Evolutionary conservation across 1,139 yeast genomes (phyloP).

Genomic region (Nakaseomyces kungkrabaensis): DNA sequence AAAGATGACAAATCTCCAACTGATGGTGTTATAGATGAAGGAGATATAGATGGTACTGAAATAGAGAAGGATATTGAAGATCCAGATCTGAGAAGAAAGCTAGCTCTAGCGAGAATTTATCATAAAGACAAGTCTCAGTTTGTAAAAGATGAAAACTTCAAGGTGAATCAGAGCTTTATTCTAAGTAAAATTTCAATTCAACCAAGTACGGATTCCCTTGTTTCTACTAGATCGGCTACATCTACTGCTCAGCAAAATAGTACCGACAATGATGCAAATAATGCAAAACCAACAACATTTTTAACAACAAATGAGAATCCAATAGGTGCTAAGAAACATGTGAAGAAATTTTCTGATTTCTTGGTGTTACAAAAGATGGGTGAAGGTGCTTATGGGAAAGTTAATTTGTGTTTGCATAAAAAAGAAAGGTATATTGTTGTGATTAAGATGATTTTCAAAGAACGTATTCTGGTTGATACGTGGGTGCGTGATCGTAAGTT

Average conservation of each 20-base stretch:
- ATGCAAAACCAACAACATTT: slow-evolving; percentile 6
- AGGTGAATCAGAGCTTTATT: slow-evolving; percentile 23
- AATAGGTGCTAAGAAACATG: slow-evolving; percentile 52
- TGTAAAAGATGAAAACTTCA: slow-evolving; percentile 25
- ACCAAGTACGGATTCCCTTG: slow-evolving; percentile 9
- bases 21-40: background rate
- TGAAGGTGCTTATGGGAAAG: slow-evolving; percentile 93
- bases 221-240: slow-evolving; percentile 1
- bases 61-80: slow-evolving; percentile 8
- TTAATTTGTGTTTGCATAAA: slow-evolving; percentile 62
- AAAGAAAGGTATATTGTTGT: slow-evolving; percentile 52
- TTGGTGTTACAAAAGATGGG: slow-evolving; percentile 68
- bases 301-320: slow-evolving; percentile 11
- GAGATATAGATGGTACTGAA: background rate
- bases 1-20: background rate
- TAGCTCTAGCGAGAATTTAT: slow-evolving; percentile 21
- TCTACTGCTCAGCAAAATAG: background rate
- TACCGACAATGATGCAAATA: background rate
- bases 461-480: slow-evolving; percentile 83
- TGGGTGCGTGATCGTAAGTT: slow-evolving; percentile 88
- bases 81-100: slow-evolving; percentile 15
- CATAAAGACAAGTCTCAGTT: slow-evolving; percentile 25
- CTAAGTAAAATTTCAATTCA: slow-evolving; percentile 18
- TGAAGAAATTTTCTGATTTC: slow-evolving; percentile 62
- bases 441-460: slow-evolving; percentile 80